A percentile compares a stretch with the other conserved stretches of the same genome.
Evolutionary conservation across 1,284 basidiomycete genomes (phyloP).

Genomic region (Apiotrichum sp.): DNA sequence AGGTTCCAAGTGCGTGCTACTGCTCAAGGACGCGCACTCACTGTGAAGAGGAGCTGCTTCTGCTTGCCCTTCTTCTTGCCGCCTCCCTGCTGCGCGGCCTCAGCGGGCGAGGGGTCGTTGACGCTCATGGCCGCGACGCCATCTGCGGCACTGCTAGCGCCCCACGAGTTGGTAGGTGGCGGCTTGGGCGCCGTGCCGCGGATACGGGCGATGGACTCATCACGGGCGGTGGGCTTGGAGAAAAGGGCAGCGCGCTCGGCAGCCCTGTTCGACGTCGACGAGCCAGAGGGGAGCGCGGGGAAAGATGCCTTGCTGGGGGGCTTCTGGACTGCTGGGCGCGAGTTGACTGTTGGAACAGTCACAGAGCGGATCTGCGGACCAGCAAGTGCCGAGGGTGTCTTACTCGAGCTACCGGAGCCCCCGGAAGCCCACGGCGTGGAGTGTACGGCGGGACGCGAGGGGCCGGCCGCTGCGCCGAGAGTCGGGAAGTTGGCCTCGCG

Average conservation of each 20-base stretch:
- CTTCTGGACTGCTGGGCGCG: slow-evolving; percentile 11
- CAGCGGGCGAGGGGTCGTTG: slow-evolving; percentile 1
- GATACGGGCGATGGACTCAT: slow-evolving; percentile 64
- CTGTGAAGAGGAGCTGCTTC: slow-evolving; percentile 73
- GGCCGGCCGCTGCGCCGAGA: slow-evolving; percentile 21
- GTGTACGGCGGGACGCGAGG: slow-evolving; percentile 18
- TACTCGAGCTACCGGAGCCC: slow-evolving; percentile 31
- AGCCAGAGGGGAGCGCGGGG: slow-evolving; percentile 54
- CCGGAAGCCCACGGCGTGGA: slow-evolving; percentile 44
- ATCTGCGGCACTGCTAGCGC: slow-evolving; percentile 6
- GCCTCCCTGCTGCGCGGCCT: too few relatives aligned
- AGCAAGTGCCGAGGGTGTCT: slow-evolving; percentile 25
- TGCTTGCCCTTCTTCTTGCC: slow-evolving; percentile 61
- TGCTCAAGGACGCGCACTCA: slow-evolving; percentile 43
- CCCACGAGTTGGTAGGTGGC: slow-evolving; percentile 31
- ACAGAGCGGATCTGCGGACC: slow-evolving; percentile 37
- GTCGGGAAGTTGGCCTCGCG: slow-evolving; percentile 32
- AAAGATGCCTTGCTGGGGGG: slow-evolving; percentile 54
- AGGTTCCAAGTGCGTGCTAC: too few relatives aligned
- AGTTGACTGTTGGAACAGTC: too few relatives aligned
- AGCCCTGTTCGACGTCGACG: slow-evolving; percentile 34
- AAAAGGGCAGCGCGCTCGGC: slow-evolving; percentile 42
- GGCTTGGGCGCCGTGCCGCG: slow-evolving; percentile 54
- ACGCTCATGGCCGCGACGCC: slow-evolving; percentile 19
- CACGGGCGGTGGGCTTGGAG: slow-evolving; percentile 55